Conservation (phyloP, 768 basidiomycete species). For the Naganishia randhawae region DNA sequence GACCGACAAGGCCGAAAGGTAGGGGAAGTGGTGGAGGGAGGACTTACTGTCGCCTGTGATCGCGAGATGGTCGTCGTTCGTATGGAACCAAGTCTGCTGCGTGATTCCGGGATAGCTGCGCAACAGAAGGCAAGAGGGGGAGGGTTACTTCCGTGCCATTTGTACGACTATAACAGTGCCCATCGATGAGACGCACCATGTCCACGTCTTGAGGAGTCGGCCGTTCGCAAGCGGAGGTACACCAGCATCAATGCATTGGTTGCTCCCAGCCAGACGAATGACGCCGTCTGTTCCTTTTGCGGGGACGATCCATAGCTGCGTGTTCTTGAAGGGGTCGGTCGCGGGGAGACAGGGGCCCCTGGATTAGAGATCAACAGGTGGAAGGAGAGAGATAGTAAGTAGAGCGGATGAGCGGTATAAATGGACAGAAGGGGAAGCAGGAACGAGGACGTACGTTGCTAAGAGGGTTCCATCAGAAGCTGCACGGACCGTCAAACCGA, state of each 20-base stretch:
- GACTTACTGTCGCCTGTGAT: slow-evolving; percentile 4
- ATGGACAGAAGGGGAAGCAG: neutral
- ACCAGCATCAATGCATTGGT: slow-evolving; percentile 29
- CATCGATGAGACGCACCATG: slow-evolving; percentile 17
- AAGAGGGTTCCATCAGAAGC: slow-evolving; percentile 18
- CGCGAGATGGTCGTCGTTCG: slow-evolving; percentile 11
- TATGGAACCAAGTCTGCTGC: slow-evolving; percentile 17
- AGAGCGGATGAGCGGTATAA: neutral
- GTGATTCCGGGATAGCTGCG: slow-evolving; percentile 1
- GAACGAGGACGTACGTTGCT: neutral
- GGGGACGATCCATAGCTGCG: slow-evolving; percentile 18
- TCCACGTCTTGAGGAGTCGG: slow-evolving; percentile 22
- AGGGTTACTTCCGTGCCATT: neutral
- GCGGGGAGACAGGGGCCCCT: neutral
- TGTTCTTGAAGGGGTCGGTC: slow-evolving; percentile 2
- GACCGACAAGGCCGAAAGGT: too few relatives aligned
- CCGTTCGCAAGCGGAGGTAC: slow-evolving; percentile 2
- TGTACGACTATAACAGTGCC: neutral
- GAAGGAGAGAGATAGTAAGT: neutral
- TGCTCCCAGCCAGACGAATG: slow-evolving; percentile 15
- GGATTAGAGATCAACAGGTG: neutral
- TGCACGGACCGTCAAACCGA: neutral
- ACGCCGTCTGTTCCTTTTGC: slow-evolving; percentile 7
- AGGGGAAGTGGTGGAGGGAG: too few relatives aligned
- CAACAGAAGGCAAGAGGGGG: neutral